These are phyloP conservation scores for Coemansia sp. DNA, from an alignment of 192 early-diverging fungal genomes.

Conservation along the genomic window DNA sequence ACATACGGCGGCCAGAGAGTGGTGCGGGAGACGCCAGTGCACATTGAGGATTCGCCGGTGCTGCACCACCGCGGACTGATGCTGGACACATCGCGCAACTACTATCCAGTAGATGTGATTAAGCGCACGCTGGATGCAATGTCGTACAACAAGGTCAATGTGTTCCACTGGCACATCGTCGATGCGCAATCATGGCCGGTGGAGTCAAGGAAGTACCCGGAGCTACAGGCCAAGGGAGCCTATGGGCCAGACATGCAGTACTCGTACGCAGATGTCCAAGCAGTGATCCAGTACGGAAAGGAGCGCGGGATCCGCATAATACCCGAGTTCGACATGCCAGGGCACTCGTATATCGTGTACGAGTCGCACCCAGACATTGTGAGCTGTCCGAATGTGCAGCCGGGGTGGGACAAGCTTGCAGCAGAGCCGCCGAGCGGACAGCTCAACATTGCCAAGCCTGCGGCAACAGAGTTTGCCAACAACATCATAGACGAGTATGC, in stretches of 20 bases:
- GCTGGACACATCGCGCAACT: constrained; percentile 71
- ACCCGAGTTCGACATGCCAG: constrained; percentile 90
- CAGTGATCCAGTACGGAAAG: constrained; percentile 71
- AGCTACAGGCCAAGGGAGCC: constrained; percentile 62
- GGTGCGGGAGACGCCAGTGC: constrained; percentile 57
- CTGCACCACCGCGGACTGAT: constrained; percentile 69
- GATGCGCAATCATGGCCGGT: constrained; percentile 75
- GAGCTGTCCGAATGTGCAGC: constrained; percentile 62
- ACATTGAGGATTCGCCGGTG: constrained; percentile 63
- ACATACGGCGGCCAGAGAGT: constrained; percentile 44
- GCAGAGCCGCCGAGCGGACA: constrained; percentile 82
- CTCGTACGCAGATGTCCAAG: constrained; percentile 66
- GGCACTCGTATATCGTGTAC: constrained; percentile 64
- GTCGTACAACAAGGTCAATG: constrained; percentile 73
- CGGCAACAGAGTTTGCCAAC: constrained; percentile 64
- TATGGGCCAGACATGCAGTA: constrained; percentile 68
- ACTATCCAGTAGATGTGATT: constrained; percentile 59
- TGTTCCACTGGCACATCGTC: constrained; percentile 78
- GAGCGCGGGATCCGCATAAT: constrained; percentile 84
- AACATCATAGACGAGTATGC: constrained; percentile 68
- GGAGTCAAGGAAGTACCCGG: constrained; percentile 61
- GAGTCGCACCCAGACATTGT: constrained; percentile 59
- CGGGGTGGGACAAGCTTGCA: constrained; percentile 62
- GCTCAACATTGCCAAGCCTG: constrained; percentile 66
- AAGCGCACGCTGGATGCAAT: constrained; percentile 67